Conservation (phyloP, 495 filamentous ascomycete species). For the Chaetomium fimeti region DNA sequence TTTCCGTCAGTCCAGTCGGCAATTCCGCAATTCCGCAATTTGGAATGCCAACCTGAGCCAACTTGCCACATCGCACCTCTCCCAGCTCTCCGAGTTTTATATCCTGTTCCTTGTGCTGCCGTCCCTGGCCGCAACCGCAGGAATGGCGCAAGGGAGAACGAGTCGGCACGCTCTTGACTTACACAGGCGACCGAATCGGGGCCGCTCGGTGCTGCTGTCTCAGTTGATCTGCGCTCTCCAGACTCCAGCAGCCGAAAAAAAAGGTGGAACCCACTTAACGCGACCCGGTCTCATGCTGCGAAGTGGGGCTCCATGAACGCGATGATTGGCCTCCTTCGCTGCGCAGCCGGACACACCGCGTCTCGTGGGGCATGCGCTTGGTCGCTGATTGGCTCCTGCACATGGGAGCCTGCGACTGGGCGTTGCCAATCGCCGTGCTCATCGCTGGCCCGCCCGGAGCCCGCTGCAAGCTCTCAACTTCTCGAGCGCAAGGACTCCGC, state of each 20-base stretch:
- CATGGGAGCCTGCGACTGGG: background rate
- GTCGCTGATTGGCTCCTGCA: background rate
- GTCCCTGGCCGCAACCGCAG: background rate
- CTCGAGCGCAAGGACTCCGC: conserved; percentile 11
- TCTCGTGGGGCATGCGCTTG: conserved; percentile 4
- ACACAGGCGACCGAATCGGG: background rate
- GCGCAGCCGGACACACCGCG: conserved; percentile 14
- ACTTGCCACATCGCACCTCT: background rate
- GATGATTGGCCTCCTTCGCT: conserved; percentile 10
- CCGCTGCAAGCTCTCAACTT: conserved; percentile 16
- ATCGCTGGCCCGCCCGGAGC: conserved; percentile 10
- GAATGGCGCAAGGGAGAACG: background rate
- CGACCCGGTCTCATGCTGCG: conserved; percentile 13
- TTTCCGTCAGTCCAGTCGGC: no score
- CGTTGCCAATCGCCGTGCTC: conserved; percentile 15
- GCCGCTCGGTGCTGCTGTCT: background rate
- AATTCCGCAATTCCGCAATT: background rate
- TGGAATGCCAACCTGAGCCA: background rate
- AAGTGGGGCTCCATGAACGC: background rate
- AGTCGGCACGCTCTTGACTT: conserved; percentile 1
- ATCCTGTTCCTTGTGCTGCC: background rate
- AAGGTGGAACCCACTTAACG: conserved; percentile 17
- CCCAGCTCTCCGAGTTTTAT: background rate
- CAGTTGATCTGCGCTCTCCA: conserved; percentile 12
- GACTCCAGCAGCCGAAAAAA: background rate